These are phyloP conservation scores for Citrus inodora DNA, from an alignment of 345 rosid species.

Conservation along the genomic window DNA sequence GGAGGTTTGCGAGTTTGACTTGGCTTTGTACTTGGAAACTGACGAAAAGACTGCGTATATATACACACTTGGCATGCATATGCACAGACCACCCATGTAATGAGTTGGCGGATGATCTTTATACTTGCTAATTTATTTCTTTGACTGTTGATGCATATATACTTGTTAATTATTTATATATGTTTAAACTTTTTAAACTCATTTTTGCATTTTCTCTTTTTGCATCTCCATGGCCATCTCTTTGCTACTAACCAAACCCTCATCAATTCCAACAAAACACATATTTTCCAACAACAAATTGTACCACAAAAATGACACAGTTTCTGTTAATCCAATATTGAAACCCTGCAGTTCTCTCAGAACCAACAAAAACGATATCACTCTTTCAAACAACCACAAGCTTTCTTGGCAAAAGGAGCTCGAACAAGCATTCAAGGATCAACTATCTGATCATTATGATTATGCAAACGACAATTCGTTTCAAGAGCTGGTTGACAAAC, in stretches of 20 bases:
- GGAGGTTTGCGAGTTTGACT: no score
- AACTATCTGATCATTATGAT: background rate
- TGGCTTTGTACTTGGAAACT: no score
- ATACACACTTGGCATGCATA: no score
- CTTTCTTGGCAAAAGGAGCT: conserved; percentile 22
- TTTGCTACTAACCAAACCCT: conserved; percentile 11
- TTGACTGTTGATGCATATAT: no score
- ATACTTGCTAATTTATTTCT: background rate
- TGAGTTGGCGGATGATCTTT: no score
- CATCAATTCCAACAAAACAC: background rate
- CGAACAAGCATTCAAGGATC: background rate
- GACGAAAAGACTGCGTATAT: no score
- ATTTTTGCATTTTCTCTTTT: background rate
- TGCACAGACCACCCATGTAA: no score
- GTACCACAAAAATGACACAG: background rate
- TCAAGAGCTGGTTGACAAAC: conserved; percentile 19
- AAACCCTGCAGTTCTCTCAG: background rate
- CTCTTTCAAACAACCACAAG: background rate
- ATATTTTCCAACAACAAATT: background rate
- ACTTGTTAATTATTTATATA: no score
- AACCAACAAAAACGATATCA: background rate
- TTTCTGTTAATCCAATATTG: background rate
- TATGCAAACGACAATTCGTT: conserved; percentile 9
- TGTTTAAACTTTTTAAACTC: no score
- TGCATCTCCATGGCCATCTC: conserved; percentile 12